Evolutionary conservation across 352 stramenopile genomes (phyloP).

Genomic region (Aphanomyces cochlioides): DNA sequence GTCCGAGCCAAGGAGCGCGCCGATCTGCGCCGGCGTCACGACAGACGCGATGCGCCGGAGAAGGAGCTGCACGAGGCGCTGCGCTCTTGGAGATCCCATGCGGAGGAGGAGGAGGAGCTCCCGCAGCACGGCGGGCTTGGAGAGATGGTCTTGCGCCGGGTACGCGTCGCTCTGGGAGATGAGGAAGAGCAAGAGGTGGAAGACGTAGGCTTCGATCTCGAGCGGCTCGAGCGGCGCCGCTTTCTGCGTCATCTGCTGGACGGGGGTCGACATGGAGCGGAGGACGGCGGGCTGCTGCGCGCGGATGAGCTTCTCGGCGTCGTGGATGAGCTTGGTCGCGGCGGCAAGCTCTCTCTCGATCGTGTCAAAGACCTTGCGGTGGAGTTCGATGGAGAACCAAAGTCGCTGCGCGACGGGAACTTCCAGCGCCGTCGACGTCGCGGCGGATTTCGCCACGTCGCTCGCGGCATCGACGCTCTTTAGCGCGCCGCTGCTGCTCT

Average conservation of each 20-base stretch:
- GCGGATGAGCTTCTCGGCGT: slow-evolving; percentile 67
- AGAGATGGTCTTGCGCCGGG: slow-evolving; percentile 53
- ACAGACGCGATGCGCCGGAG: slow-evolving; percentile 64
- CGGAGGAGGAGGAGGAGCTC: slow-evolving; percentile 74
- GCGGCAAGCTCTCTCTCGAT: slow-evolving; percentile 76
- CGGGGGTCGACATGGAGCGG: slow-evolving; percentile 72
- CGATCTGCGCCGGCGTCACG: slow-evolving; percentile 62
- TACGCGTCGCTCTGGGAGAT: slow-evolving; percentile 70
- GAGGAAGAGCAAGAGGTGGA: slow-evolving; percentile 70
- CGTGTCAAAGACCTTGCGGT: slow-evolving; percentile 82
- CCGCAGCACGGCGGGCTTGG: slow-evolving; percentile 57
- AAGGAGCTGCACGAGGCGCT: slow-evolving; percentile 80
- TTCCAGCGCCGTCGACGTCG: slow-evolving; percentile 64
- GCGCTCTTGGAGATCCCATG: slow-evolving; percentile 65
- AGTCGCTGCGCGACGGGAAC: slow-evolving; percentile 72
- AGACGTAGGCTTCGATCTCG: slow-evolving; percentile 73
- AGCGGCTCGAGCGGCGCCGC: slow-evolving; percentile 50
- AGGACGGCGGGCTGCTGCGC: slow-evolving; percentile 65
- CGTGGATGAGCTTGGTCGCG: slow-evolving; percentile 62
- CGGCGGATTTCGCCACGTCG: slow-evolving; percentile 72
- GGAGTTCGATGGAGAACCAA: slow-evolving; percentile 85
- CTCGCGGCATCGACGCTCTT: slow-evolving; percentile 56
- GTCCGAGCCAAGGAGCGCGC: slow-evolving; percentile 69
- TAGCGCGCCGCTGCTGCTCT: slow-evolving; percentile 28
- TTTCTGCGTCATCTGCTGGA: slow-evolving; percentile 36